Evolutionary conservation across 306 rosid species (phyloP).

Genomic region (Betula pendula): DNA sequence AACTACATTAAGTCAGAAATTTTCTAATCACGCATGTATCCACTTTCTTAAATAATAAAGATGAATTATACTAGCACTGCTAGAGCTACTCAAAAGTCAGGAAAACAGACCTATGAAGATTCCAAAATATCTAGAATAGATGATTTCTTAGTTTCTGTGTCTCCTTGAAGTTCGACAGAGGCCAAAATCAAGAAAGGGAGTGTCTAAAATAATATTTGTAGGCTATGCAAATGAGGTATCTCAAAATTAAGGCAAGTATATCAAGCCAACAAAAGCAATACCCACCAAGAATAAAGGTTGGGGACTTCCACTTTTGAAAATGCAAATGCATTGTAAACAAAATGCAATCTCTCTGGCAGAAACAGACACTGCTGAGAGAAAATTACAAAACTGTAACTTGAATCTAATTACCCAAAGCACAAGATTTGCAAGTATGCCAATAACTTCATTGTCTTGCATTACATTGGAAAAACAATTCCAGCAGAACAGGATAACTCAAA

Average conservation of each 20-base stretch:
- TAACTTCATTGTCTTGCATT: conserved; percentile 17
- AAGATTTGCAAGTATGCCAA: conserved; percentile 6
- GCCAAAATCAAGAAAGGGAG: conserved; percentile 4
- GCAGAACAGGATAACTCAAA: conserved; percentile 7
- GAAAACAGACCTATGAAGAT: background rate
- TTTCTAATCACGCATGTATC: background rate
- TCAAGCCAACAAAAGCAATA: background rate
- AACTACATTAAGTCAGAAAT: background rate
- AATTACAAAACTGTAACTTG: background rate
- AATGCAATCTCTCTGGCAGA: background rate
- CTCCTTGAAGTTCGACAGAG: conserved; percentile 4
- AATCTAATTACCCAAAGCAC: background rate
- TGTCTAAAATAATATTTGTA: background rate
- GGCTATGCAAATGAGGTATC: background rate
- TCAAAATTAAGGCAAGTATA: background rate
- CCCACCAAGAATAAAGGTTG: background rate
- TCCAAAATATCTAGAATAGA: background rate
- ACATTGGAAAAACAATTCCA: background rate
- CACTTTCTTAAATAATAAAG: background rate
- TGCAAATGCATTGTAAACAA: background rate
- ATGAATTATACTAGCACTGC: background rate
- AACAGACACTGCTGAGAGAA: background rate
- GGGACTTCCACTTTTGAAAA: background rate
- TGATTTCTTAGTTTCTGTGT: background rate
- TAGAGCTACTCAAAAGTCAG: background rate